A percentile compares a stretch with the other conserved stretches of the same genome.
Evolutionary conservation across 139 green algal genomes (phyloP).

Genomic region (Zygnema cylindricum): DNA sequence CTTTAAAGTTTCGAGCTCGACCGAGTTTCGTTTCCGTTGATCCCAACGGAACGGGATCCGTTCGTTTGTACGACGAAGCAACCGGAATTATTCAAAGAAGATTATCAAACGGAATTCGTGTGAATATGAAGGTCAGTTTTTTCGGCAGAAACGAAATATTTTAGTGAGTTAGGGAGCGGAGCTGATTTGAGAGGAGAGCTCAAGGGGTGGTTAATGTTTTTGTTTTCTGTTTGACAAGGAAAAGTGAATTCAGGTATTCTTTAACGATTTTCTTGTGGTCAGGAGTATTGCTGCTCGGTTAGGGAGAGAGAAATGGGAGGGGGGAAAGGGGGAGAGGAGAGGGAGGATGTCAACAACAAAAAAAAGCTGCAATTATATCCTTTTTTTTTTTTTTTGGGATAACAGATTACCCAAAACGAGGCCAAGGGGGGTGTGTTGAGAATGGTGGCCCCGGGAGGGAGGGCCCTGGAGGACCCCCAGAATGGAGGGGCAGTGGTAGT

Average conservation of each 20-base stretch:
- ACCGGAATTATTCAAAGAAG: constrained; percentile 82
- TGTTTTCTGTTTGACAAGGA: too few species aligned
- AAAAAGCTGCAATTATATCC: neutral
- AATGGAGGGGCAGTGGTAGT: constrained; percentile 78
- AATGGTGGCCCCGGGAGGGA: constrained; percentile 83
- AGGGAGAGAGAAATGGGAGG: too few species aligned
- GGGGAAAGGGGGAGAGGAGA: too few species aligned
- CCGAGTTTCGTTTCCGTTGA: constrained; percentile 79
- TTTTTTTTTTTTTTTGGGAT: neutral
- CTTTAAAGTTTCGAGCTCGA: constrained; percentile 67
- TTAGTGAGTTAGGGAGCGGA: too few species aligned
- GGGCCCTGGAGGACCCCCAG: constrained; percentile 65
- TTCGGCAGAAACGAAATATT: too few species aligned
- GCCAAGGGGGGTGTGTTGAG: constrained; percentile 85
- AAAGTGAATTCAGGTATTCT: too few species aligned
- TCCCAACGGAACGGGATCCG: neutral
- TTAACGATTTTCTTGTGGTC: too few species aligned
- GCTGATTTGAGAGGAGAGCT: too few species aligned
- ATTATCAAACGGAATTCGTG: constrained; percentile 89
- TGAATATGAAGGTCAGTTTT: constrained; percentile 94
- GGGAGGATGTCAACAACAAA: too few species aligned
- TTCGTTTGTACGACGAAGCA: constrained; percentile 27
- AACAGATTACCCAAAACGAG: constrained; percentile 81
- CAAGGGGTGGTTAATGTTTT: too few species aligned
- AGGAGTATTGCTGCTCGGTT: too few species aligned